These are phyloP conservation scores for Jaltomata sinuosa DNA, from an alignment of 257 asterid species.

Conservation along the genomic window DNA sequence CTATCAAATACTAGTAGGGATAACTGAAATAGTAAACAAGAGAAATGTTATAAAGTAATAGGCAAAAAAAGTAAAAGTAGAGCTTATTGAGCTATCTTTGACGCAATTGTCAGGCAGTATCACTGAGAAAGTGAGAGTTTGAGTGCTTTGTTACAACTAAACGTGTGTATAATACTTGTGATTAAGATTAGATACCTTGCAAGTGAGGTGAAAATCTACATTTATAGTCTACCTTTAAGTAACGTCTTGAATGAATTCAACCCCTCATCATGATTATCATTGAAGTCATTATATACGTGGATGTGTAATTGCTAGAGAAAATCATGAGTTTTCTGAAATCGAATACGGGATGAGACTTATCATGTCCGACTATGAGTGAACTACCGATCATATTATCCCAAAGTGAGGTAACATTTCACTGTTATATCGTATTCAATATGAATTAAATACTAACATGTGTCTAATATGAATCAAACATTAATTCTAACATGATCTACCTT, in stretches of 20 bases:
- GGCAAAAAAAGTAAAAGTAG: background rate
- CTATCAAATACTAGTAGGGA: background rate
- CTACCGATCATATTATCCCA: background rate
- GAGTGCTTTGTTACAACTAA: too few relatives aligned
- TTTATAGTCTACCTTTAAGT: background rate
- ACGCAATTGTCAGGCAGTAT: too few relatives aligned
- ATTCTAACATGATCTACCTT: background rate
- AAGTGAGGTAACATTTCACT: background rate
- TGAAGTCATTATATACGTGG: background rate
- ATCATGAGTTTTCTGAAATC: background rate
- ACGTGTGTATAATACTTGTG: too few relatives aligned
- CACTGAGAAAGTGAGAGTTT: too few relatives aligned
- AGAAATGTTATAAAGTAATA: background rate
- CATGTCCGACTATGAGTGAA: accelerated
- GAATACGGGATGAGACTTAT: background rate
- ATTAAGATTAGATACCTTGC: too few relatives aligned
- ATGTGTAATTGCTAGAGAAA: background rate
- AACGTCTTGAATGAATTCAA: background rate
- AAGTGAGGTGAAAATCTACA: too few relatives aligned
- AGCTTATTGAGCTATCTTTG: too few relatives aligned
- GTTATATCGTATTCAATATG: background rate
- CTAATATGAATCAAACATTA: too few relatives aligned
- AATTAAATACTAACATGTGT: background rate
- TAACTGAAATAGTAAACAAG: background rate
- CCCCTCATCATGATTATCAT: background rate